Evolutionary conservation across 345 rosid genomes (phyloP), one percentile per base, ranked within the genome.

Genomic region (Draba incana): DNA sequence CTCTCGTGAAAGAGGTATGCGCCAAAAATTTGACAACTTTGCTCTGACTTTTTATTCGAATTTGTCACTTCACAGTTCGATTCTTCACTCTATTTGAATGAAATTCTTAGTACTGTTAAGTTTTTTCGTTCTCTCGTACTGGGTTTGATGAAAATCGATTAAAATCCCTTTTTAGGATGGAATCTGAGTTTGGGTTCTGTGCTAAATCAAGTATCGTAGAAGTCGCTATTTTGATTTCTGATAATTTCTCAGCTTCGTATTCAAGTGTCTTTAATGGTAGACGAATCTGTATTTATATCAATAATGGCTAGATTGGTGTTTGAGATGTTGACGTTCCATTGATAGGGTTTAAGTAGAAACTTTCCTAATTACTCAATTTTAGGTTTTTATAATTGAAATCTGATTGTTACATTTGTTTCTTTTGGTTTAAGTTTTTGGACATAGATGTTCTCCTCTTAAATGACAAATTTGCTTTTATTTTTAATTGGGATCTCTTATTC

Each of bases 381-480:
- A 20, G 20, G 20, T 20, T 20, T 20, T 0, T 20, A 20, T 20
- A 20, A 20, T 20, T 20, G 20, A 20, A 20, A 20, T 20, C 20
- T 63, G 37, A 48, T 20, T n/a, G n/a, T n/a, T n/a, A n/a, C 5
- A 20, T 20, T 20, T 20, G 20, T 20, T 20, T 20, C 20, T 20
- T 48, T 64, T 56, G 51, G 46, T 37, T 37, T 11, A 3, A 38
- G 47, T 43, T 66, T 27, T 28, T 25, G 10, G 28, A 70, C 13
- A 55, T 59, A 75, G 65, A 75, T 68, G 74, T 55, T 49, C 23
- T 62, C 69, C n/a, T 63, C 57, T 49, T 69, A n/a, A n/a, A n/a
- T n/a, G 20, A 20, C 20, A 20, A n/a, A n/a, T n/a, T n/a, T n/a
- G n/a, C n/a, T n/a, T n/a, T n/a, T n/a, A n/a, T n/a, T n/a, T n/a